Conservation (phyloP, 2,329 filamentous ascomycete genomes). For the Nemania serpens region DNA sequence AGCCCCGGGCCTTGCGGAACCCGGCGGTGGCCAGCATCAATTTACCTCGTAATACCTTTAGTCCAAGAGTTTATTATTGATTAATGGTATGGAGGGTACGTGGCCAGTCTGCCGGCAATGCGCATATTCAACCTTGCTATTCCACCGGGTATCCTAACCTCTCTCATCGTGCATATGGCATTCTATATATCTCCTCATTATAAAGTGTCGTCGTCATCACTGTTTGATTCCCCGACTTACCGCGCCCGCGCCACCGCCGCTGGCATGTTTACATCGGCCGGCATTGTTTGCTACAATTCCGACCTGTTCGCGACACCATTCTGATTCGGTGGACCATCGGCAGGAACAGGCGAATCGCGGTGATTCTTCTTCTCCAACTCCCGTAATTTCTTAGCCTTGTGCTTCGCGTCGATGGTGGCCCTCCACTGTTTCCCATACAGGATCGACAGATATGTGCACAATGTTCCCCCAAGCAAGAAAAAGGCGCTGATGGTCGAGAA, state of each 20-base stretch:
- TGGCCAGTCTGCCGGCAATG: constrained; percentile 15
- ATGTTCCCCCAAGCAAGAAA: constrained; percentile 45
- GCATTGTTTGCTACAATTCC: background rate
- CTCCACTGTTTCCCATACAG: constrained; percentile 49
- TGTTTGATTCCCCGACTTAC: background rate
- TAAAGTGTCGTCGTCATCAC: constrained; percentile 20
- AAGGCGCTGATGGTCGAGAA: constrained; percentile 65
- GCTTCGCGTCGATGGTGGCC: constrained; percentile 41
- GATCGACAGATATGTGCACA: constrained; percentile 46
- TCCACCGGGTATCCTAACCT: constrained; percentile 12
- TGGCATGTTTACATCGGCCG: background rate
- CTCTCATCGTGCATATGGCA: constrained; percentile 10
- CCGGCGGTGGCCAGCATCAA: background rate
- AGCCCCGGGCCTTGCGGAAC: constrained; percentile 1
- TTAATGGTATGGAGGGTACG: constrained; percentile 11
- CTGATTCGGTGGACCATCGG: constrained; percentile 4
- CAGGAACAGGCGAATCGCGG: constrained; percentile 2
- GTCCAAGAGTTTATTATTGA: background rate
- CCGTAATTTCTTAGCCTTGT: constrained; percentile 27
- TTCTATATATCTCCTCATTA: background rate
- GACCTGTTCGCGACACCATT: constrained; percentile 5
- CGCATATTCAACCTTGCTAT: constrained; percentile 16
- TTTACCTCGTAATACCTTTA: background rate
- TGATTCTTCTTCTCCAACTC: constrained; percentile 27
- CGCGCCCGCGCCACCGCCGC: background rate